Conservation (phyloP, 148 eudicot species). For the Camellia japonica region DNA sequence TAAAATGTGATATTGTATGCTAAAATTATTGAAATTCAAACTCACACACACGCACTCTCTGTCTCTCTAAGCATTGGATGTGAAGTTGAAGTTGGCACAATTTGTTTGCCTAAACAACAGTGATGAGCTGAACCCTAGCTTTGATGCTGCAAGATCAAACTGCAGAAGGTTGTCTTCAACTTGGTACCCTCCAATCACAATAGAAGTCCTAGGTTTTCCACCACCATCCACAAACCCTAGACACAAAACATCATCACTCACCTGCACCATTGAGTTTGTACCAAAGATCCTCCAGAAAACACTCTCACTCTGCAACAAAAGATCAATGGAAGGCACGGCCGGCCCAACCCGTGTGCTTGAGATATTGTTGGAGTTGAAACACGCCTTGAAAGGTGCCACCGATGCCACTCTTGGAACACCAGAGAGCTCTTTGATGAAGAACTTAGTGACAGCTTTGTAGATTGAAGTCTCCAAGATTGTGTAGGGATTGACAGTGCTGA, state of each 20-base stretch:
- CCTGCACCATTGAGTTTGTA: constrained; percentile 46
- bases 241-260: constrained; percentile 26
- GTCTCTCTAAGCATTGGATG: constrained; percentile 3
- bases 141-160: constrained; percentile 33
- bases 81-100: constrained; percentile 45
- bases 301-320: constrained; percentile 33
- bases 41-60: no score
- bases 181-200: constrained; percentile 49
- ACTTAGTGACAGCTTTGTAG: constrained; percentile 23
- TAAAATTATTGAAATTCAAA: no score
- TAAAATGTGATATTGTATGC: no score
- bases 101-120: constrained; percentile 23
- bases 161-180: constrained; percentile 48
- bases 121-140: constrained; percentile 43
- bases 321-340: constrained; percentile 37
- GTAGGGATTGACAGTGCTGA: constrained; percentile 48
- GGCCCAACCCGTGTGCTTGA: constrained; percentile 21
- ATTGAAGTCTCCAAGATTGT: constrained; percentile 33
- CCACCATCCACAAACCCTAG: constrained; percentile 55
- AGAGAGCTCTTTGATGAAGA: constrained; percentile 20
- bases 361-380: constrained; percentile 19
- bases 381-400: constrained; percentile 35
- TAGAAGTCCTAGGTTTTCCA: constrained; percentile 12
- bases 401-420: constrained; percentile 21
- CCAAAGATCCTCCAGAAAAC: constrained; percentile 44